phyloP scores from a whole-genome alignment of 1,139 yeast species.

The Saccharomyces hybrid region DNA sequence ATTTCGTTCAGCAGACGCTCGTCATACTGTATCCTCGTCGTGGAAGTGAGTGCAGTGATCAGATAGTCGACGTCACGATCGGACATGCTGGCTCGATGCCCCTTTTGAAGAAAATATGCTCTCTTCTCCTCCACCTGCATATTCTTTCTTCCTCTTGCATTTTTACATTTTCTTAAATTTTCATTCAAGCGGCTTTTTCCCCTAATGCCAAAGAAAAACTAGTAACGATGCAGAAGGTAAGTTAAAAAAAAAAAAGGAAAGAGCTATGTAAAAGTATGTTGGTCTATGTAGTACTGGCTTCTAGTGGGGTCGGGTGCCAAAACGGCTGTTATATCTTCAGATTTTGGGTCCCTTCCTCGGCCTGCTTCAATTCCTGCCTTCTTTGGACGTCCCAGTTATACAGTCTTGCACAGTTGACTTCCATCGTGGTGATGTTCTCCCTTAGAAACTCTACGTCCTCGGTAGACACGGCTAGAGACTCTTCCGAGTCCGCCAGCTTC shows the following conservation, averaged over 20 bases:
- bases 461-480: slow-evolving; percentile 51
- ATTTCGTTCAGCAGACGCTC: not conserved
- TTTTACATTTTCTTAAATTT: not conserved
- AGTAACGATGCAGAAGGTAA: not conserved
- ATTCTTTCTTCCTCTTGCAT: not conserved
- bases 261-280: not conserved
- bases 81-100: not conserved
- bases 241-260: not conserved
- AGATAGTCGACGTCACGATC: not conserved
- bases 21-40: not conserved
- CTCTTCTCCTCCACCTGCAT: not conserved
- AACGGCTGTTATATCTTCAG: not conserved
- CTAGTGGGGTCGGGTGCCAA: not conserved
- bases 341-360: slow-evolving; percentile 31
- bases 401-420: slow-evolving; percentile 90
- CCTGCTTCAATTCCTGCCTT: slow-evolving; percentile 43
- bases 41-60: not conserved
- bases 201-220: not conserved
- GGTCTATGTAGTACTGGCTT: not conserved
- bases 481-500: slow-evolving; percentile 56
- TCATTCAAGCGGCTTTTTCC: not conserved
- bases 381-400: slow-evolving; percentile 95
- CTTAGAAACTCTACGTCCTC: slow-evolving; percentile 85
- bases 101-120: not conserved
- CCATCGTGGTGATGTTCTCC: slow-evolving; percentile 94